Evolutionary conservation across 306 rosid genomes (phyloP).

Genomic region (Gynostemma pentaphyllum): DNA sequence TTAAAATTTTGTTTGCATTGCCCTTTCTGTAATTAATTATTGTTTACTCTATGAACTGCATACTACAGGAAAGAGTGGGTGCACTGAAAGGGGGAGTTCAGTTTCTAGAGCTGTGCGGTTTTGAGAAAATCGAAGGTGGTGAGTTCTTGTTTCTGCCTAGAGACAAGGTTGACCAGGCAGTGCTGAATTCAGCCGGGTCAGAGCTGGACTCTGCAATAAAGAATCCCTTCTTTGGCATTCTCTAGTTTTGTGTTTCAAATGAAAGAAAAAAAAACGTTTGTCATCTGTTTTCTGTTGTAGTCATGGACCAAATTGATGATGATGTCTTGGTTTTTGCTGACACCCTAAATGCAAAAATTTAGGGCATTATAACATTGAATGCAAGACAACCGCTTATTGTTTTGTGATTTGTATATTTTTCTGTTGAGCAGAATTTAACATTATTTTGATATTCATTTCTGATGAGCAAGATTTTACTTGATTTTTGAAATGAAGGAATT

Average conservation of each 20-base stretch:
- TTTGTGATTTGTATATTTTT: not conserved
- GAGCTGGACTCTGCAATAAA: slow-evolving; percentile 86
- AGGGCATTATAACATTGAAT: not conserved
- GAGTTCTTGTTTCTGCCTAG: slow-evolving; percentile 65
- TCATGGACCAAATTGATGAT: not conserved
- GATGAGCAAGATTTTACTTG: too few relatives aligned
- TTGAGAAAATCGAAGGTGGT: slow-evolving; percentile 55
- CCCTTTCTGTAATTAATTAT: not conserved
- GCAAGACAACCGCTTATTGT: not conserved
- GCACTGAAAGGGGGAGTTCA: slow-evolving; percentile 65
- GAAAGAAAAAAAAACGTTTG: not conserved
- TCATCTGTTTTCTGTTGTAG: not conserved
- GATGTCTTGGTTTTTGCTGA: not conserved
- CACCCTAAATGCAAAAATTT: not conserved
- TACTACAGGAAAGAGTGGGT: slow-evolving; percentile 86
- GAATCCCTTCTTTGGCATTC: slow-evolving; percentile 76
- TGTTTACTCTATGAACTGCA: not conserved
- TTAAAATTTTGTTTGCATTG: not conserved
- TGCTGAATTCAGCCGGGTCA: slow-evolving; percentile 75
- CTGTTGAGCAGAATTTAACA: too few relatives aligned
- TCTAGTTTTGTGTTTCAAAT: not conserved
- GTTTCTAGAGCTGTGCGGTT: slow-evolving; percentile 90
- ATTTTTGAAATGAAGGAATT: too few relatives aligned
- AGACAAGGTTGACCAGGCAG: slow-evolving; percentile 61
- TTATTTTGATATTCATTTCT: too few relatives aligned